phyloP scores from a whole-genome alignment of 2,329 filamentous ascomycete genomes.

The Neonectria sp. region DNA sequence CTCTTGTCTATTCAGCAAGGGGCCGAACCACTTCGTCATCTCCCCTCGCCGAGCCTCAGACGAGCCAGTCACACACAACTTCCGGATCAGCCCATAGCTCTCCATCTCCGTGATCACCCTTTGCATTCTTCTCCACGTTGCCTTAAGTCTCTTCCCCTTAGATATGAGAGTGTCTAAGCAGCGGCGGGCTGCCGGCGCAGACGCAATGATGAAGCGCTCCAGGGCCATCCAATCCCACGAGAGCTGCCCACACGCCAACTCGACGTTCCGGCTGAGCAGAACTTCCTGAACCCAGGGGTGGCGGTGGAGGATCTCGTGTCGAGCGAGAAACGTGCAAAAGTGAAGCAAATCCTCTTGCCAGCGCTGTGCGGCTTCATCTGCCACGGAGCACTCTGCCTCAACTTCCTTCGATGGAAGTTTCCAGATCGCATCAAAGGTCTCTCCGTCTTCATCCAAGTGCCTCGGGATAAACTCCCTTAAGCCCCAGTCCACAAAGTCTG shows the following conservation, averaged over 20 bases:
- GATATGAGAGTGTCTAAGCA: not conserved
- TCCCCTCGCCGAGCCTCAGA: not conserved
- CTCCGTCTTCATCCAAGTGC: not conserved
- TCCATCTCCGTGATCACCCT: not conserved
- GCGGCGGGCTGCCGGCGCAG: not conserved
- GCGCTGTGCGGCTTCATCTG: not conserved
- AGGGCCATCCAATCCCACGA: constrained; percentile 11
- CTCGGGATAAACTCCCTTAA: constrained; percentile 1
- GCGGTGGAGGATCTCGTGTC: constrained; percentile 4
- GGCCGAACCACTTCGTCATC: constrained; percentile 5
- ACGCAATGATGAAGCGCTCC: constrained; percentile 8
- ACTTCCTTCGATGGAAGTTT: not conserved
- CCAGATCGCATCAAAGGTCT: not conserved
- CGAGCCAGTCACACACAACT: constrained; percentile 10
- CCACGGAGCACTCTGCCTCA: not conserved
- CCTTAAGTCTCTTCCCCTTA: not conserved
- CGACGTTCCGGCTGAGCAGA: not conserved
- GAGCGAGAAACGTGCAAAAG: not conserved
- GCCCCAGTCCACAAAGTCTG: not conserved
- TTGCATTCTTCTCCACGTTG: not conserved
- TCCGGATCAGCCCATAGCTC: not conserved
- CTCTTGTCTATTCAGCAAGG: not conserved
- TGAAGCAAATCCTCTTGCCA: not conserved
- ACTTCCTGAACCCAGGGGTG: constrained; percentile 11
- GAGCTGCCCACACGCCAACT: constrained; percentile 1